A percentile compares a stretch with the other conserved stretches of the same genome.
These are phyloP conservation scores for Populus trichocarpa DNA, from an alignment of 441 rosid genomes.

Conservation along the genomic window DNA sequence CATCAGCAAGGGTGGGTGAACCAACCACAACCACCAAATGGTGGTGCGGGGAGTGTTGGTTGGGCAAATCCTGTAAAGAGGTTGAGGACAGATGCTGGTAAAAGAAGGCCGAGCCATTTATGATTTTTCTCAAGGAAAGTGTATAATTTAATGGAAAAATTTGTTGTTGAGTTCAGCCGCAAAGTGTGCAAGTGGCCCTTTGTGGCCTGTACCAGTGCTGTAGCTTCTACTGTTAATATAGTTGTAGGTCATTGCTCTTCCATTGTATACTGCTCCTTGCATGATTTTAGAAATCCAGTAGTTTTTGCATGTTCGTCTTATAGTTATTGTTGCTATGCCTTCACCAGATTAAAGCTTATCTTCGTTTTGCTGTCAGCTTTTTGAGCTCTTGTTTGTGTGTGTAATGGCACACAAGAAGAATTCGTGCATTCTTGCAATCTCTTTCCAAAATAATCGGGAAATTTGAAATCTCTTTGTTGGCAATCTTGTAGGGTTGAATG, in stretches of 20 bases:
- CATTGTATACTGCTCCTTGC: slow-evolving; percentile 25
- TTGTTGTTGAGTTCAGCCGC: slow-evolving; percentile 21
- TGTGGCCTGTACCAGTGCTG: slow-evolving; percentile 29
- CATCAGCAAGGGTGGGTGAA: slow-evolving; percentile 73
- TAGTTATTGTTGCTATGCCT: slow-evolving; percentile 13
- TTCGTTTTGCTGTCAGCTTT: background rate
- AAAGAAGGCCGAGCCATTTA: slow-evolving; percentile 88
- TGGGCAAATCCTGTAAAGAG: slow-evolving; percentile 99
- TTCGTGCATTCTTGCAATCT: background rate
- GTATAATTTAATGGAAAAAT: slow-evolving; percentile 22
- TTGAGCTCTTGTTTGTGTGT: background rate
- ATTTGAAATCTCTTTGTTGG: background rate
- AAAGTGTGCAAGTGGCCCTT: slow-evolving; percentile 20
- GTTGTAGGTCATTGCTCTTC: slow-evolving; percentile 29
- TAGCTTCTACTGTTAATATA: slow-evolving; percentile 32
- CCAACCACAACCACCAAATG: slow-evolving; percentile 59
- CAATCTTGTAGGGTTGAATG: background rate
- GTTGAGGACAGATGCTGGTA: slow-evolving; percentile 91
- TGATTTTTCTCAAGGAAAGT: slow-evolving; percentile 33
- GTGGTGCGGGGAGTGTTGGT: slow-evolving; percentile 68
- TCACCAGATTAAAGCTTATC: background rate
- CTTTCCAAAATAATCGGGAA: background rate
- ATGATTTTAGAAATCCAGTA: slow-evolving; percentile 26
- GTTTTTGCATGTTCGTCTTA: slow-evolving; percentile 21
- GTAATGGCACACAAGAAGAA: background rate